A percentile compares a stretch with the other conserved stretches of the same genome.
Conservation (phyloP, 305 asterid species). For the Rubia tinctorum region DNA sequence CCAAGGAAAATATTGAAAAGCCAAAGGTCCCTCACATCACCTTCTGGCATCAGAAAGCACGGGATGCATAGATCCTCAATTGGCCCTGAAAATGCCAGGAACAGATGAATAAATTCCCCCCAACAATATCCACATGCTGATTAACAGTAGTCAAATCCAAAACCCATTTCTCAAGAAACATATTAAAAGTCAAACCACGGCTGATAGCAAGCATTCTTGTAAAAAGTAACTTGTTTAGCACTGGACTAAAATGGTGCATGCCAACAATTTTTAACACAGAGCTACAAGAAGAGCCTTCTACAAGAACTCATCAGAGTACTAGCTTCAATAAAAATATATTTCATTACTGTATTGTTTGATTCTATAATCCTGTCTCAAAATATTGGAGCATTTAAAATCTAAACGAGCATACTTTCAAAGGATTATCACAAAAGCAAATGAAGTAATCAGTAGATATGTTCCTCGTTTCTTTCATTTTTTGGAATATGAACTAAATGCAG, state of each 20-base stretch:
- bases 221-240: slow-evolving; percentile 4
- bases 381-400: neutral
- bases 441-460: slow-evolving; percentile 5
- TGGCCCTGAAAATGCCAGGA: slow-evolving; percentile 61
- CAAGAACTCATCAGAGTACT: neutral
- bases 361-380: neutral
- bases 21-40: slow-evolving; percentile 22
- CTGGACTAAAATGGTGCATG: neutral
- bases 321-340: neutral
- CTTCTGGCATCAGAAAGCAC: slow-evolving; percentile 37
- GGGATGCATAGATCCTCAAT: slow-evolving; percentile 34
- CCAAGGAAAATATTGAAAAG: slow-evolving; percentile 32
- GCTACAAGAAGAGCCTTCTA: neutral
- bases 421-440: neutral
- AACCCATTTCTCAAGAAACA: slow-evolving; percentile 13
- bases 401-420: neutral
- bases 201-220: neutral
- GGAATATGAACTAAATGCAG: slow-evolving; percentile 25
- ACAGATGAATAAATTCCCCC: slow-evolving; percentile 37
- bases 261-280: neutral
- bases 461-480: slow-evolving; percentile 18
- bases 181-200: slow-evolving; percentile 12
- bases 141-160: slow-evolving; percentile 22
- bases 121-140: slow-evolving; percentile 29
- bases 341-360: neutral